Base-by-base conservation (phyloP, 1,139 yeast species). In the Geotrichum restrictum region DNA sequence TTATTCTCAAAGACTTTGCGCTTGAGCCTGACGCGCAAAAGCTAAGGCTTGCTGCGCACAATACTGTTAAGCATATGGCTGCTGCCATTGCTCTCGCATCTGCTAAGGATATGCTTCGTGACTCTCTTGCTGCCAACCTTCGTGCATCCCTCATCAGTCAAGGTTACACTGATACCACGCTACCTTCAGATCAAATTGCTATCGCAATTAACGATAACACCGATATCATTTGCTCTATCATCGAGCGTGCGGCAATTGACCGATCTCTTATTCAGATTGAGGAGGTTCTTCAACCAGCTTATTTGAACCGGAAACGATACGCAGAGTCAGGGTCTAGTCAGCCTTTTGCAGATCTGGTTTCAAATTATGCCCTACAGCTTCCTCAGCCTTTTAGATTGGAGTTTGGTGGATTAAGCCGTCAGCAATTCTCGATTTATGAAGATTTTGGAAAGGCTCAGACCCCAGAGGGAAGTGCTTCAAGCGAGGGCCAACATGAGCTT, bases 351-450 rank as follows among this genome's bases (percentile, higher is more conserved):
- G 88, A 85, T 36, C 78, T 77, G 60, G 59, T 57, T 31, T 78
- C 83, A 1, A 78, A 85, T 14, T 86, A 85, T 66, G 81, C 96
- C 0, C 69, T 88, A 61, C 77, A 78, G 48, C 76, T 93, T 42
- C 98, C 98, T 0, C 95, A 87, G 45, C 97, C 98, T 0, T 77
- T 94, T 55, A 91, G 96, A 1, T 75, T 91, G 60, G 81, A 77
- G 53, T 77, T 82, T 1, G 83, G 81, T 22, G 98, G 98, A 34
- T 80, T 93, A 21, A 77, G 84, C 38, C 74, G 81, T 0, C 83
- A 80, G 56, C 98, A 94, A 68, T 74, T 84, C 58, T 74, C 79
- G 27, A 82, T 91, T 11, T 94, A 94, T 69, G 96, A 88, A 55
- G 80, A 78, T 14, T 88, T 91, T 69, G 95, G 94, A 5, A 38